Evolutionary conservation across 2,329 filamentous ascomycete species (phyloP).

Genomic region (Aspergillus sp.): DNA sequence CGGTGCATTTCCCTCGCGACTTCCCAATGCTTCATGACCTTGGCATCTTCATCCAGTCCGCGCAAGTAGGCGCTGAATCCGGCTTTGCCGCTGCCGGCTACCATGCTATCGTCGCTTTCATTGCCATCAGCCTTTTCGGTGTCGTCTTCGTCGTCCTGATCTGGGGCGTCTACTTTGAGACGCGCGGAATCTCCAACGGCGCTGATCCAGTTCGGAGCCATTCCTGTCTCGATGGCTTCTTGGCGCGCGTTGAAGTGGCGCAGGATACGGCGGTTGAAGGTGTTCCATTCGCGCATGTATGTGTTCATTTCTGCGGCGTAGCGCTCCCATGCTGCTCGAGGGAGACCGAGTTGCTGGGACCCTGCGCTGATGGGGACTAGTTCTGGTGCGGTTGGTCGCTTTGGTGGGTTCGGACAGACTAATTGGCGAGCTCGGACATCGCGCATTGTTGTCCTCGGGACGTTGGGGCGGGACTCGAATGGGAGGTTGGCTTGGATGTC

Average conservation of each 20-base stretch:
- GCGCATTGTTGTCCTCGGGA: constrained; percentile 44
- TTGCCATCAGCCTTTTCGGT: constrained; percentile 19
- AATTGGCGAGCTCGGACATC: constrained; percentile 42
- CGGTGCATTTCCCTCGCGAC: constrained; percentile 50
- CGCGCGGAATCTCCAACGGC: constrained; percentile 51
- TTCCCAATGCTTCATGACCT: constrained; percentile 51
- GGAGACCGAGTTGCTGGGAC: constrained; percentile 42
- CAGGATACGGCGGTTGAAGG: constrained; percentile 57
- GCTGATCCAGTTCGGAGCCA: constrained; percentile 53
- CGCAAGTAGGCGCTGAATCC: constrained; percentile 49
- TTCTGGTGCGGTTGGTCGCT: constrained; percentile 46
- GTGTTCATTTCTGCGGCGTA: constrained; percentile 56
- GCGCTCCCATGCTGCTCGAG: constrained; percentile 50
- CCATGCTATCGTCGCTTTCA: constrained; percentile 32
- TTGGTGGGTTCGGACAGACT: constrained; percentile 54
- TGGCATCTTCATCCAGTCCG: constrained; percentile 48
- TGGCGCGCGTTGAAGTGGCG: constrained; percentile 58
- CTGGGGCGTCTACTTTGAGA: constrained; percentile 28
- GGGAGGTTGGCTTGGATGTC: constrained; percentile 58
- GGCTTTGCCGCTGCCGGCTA: constrained; percentile 36
- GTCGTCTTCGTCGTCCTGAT: constrained; percentile 28
- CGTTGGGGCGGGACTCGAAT: constrained; percentile 57
- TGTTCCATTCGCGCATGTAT: constrained; percentile 60
- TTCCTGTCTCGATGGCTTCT: constrained; percentile 48
- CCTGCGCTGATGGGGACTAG: constrained; percentile 23